Base-by-base conservation (phyloP, 2,329 filamentous ascomycete genomes). In the Aspergillus fumigatiaffinis region DNA sequence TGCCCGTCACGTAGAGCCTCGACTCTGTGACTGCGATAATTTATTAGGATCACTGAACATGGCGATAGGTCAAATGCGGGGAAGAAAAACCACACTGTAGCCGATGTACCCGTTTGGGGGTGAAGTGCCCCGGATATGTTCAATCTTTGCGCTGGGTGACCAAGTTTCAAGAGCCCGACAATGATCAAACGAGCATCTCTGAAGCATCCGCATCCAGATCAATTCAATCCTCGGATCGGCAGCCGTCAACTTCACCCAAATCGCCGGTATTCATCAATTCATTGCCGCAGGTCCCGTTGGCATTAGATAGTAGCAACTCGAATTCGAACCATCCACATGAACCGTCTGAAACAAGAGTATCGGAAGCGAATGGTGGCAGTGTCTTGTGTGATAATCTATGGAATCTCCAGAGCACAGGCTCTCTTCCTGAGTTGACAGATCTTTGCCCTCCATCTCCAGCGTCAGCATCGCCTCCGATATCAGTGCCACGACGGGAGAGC, bases 81-180 rank as follows among this genome's bases (percentile, higher is more conserved):
- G 73, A 76, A 59, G 70, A 73, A 51, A 72, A 73, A 53, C 73
- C 73, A 32, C 62, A 71, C 25, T 76, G 73, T 58, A 66, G 57
- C 60, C 73, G 73, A 50, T 76, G 74, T 51, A 70, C 62, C n/a
- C 72, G 73, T 25, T 53, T 75, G 26, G 72, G 73, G 0, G 70
- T 75, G 23, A 68, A 64, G 26, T 75, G 73, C 29, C 73, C 73
- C 20, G 73, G 73, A 2, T 75, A 75, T 60, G 63, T 70, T 1
- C 71, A 74, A 54, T 71, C 71, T 4, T 60, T 75, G 21, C 69
- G 71, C 50, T 75, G 73, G 73, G 67, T 75, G 14, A 73, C 71
- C 14, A 72, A 75, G 51, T 64, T 71, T 54, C 60, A 57, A 14
- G 55, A 63, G 26, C 53, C 56, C 50, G 53, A 53, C 12, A 21